Evolutionary conservation across 2,329 filamentous ascomycete species (phyloP), one percentile per base, ranked within the genome.

Genomic region (Colletotrichum simmondsii): DNA sequence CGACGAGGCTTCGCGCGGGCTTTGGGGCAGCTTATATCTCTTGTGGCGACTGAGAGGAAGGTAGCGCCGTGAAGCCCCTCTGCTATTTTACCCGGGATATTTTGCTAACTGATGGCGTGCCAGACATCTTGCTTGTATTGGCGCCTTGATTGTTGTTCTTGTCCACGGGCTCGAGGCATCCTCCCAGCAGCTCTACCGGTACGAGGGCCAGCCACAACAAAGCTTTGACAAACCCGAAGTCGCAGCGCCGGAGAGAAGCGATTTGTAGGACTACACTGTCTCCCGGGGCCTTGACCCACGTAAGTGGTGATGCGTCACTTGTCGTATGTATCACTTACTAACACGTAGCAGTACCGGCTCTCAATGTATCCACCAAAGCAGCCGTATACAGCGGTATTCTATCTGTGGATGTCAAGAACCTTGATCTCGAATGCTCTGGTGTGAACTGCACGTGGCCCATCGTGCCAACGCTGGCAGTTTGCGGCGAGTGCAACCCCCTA

Each of bases 121-220:
- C 59, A 83, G 80, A 7, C 81, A 85, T 65, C 75, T 83, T 4
- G 81, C 81, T 1, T 84, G 82, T 60, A 75, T 83, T n/a, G 83
- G 83, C 3, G 82, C 82, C 2, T 70, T 78, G 32, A 82, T 83
- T 54, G 76, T 81, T 1, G 74, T 84, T 56, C 64, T 84, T 1
- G 78, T 79, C 2, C 80, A 82, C 28, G 81, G 81, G 3, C 83
- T 84, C 46, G 82, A 83, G 74, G 82, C 82, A 0, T 83, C 84
- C 68, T 83, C 81, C 2, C 81, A 83, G 69, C 79, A 83, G 74
- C 83, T 84, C 78, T 80, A 83, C 37, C 76, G 76, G 11, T 81
- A 80, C 70, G 76, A 80, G 24, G 76, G 81, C 22, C 65, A 72
- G 16, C 80, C 79, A 1, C 77, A 74, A 3, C 46, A 70, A 8